Evolutionary conservation across 2,329 filamentous ascomycete species (phyloP), one percentile per base, ranked within the genome.

Genomic region (Pseudocercospora cruenta): DNA sequence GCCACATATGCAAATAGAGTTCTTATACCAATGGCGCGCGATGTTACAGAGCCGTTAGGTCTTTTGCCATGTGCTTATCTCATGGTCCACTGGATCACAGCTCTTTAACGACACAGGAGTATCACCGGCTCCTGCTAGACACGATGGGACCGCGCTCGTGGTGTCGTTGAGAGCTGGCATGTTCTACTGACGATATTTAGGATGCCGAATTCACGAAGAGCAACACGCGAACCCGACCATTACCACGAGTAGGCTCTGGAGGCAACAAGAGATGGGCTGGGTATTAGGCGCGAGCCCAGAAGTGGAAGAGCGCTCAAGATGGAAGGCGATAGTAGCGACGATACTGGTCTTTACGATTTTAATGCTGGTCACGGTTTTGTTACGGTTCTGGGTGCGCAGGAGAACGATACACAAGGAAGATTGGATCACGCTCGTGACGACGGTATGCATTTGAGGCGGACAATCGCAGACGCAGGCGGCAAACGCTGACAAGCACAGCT

Each of bases 361-460:
- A 4, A 67, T 67, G 58, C 43, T 69, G 2, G 10, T 63, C 21
- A 54, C 62, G 3, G 67, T 69, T 16, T 59, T 36, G 6, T 12
- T 66, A 31, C 60, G 67, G 24, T 63, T 69, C 21, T 69, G 65
- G 63, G 61, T 69, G 3, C 55, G 67, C 7, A 49, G 67, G 47
- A 58, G 61, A 26, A 64, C 49, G 58, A 45, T 69, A 19, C 60
- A 67, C 45, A 49, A 45, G 26, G 67, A 69, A 33, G 67, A 69
- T 54, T 69, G 67, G 65, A 54, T 69, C 24, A 69, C 67, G 16
- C 36, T 69, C 21, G 63, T 45, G n/a, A 69, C 67, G 16, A 64
- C 62, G 63, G 67, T 69, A 66, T 43, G 49, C 14, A 36, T 9
- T 5, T 36, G 4, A 22, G 2, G 10, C 28, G 33, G 4, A 22